Evolutionary conservation across 139 green algal species (phyloP).

Genomic region (Parachlorella kessleri): DNA sequence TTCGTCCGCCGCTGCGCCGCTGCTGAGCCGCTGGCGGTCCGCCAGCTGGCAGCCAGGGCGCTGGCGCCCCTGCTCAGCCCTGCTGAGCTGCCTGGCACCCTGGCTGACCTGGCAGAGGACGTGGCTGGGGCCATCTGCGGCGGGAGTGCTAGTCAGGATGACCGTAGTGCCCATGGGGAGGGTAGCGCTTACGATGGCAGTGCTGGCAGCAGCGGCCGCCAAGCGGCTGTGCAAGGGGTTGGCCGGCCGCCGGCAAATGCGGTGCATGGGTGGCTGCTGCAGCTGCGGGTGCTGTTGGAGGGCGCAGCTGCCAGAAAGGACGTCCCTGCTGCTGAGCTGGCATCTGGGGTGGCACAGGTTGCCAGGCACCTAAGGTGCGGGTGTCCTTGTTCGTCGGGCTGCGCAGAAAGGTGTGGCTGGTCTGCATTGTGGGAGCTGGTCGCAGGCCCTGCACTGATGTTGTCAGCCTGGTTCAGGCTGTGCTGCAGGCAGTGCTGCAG

Average conservation of each 20-base stretch:
- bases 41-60: slow-evolving; percentile 68
- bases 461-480: too few species aligned
- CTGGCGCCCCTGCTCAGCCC: slow-evolving; percentile 70
- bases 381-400: too few species aligned
- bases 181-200: too few species aligned
- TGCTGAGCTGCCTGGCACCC: slow-evolving; percentile 27
- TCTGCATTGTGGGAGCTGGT: too few species aligned
- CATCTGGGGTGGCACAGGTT: background rate
- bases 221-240: too few species aligned
- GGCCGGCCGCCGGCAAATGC: slow-evolving; percentile 12
- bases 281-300: slow-evolving; percentile 57
- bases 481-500: too few species aligned
- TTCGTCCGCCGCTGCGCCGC: slow-evolving; percentile 57
- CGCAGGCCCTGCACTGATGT: too few species aligned
- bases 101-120: slow-evolving; percentile 29
- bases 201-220: background rate
- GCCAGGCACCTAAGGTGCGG: background rate
- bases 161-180: too few species aligned
- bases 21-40: slow-evolving; percentile 58
- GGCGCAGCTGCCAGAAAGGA: background rate
- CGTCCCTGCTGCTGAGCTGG: background rate
- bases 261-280: slow-evolving; percentile 67
- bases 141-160: too few species aligned
- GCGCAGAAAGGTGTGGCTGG: too few species aligned
- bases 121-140: background rate